Base-by-base conservation (phyloP, 352 stramenopile genomes). In the Pythium plurisporium region DNA sequence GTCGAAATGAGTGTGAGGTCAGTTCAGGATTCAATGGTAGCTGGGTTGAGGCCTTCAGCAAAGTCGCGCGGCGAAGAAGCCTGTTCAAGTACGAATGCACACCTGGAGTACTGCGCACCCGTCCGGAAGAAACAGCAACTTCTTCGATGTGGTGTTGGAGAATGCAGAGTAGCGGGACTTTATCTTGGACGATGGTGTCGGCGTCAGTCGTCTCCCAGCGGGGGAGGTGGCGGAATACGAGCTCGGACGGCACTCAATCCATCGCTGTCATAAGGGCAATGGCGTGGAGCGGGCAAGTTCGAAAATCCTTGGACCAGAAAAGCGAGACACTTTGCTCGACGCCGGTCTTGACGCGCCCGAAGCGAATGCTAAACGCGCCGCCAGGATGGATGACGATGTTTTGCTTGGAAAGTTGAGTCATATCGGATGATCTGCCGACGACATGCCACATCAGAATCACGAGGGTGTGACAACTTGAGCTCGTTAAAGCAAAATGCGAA, bases 1-100 rank as follows among this genome's bases (percentile, higher is more conserved):
- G 53, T 3, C 53, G 53, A 17, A 60, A 52, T 2, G 53, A 60
- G 25, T 60, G 53, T 0, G 53, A 60, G 3, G 52, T 46, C 25
- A 19, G 20, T 22, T 27, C 36, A 22, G 9, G 9, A 22, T 23
- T 56, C n/a, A 56, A 43, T n/a, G n/a, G n/a, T n/a, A n/a, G n/a
- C n/a, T n/a, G n/a, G n/a, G n/a, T n/a, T n/a, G n/a, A n/a, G n/a
- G n/a, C n/a, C n/a, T n/a, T n/a, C n/a, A n/a, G n/a, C n/a, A n/a
- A n/a, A n/a, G n/a, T n/a, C n/a, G n/a, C n/a, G n/a, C n/a, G n/a
- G n/a, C n/a, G n/a, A n/a, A n/a, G n/a, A 33, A 56, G 10, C 10
- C 48, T 17, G 36, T 46, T 56, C n/a, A 56, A 17, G 48, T 56
- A 56, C 10, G 48, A 30, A 20, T 46, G 48, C n/a, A 56, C 37